phyloP scores from a whole-genome alignment of 805 yeast species.

The Lipomyces spencermartinsiae region DNA sequence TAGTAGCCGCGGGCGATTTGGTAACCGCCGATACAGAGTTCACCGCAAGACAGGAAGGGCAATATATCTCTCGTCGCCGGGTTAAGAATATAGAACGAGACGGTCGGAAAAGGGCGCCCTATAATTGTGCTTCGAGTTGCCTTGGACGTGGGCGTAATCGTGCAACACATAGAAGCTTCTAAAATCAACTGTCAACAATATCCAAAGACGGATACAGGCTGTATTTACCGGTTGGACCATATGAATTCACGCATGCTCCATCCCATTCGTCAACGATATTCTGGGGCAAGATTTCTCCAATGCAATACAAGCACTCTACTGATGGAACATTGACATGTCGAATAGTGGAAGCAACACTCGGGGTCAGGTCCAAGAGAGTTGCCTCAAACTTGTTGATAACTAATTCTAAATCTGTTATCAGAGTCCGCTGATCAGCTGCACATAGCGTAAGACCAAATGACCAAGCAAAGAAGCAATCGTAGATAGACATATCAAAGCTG shows the following conservation, averaged over 20 bases:
- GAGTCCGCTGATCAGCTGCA: slow-evolving; percentile 25
- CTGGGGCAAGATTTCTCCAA: slow-evolving; percentile 40
- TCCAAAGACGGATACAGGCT: not conserved
- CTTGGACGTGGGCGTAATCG: slow-evolving; percentile 22
- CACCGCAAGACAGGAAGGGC: slow-evolving; percentile 41
- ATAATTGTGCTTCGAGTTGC: slow-evolving; percentile 24
- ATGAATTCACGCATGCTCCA: slow-evolving; percentile 37
- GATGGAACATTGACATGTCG: slow-evolving; percentile 27
- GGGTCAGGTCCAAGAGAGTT: slow-evolving; percentile 40
- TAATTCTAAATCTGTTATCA: slow-evolving; percentile 30
- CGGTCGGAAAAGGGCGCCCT: slow-evolving; percentile 37
- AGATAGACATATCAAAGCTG: slow-evolving; percentile 40
- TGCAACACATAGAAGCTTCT: slow-evolving; percentile 39
- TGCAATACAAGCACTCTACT: slow-evolving; percentile 38
- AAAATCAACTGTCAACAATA: not conserved
- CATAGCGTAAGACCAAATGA: slow-evolving; percentile 37
- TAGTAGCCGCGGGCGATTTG: slow-evolving; percentile 41
- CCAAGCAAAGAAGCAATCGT: slow-evolving; percentile 40
- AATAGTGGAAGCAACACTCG: slow-evolving; percentile 38
- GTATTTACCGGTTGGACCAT: slow-evolving; percentile 41
- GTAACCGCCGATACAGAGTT: slow-evolving; percentile 42
- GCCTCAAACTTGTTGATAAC: slow-evolving; percentile 24
- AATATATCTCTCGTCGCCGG: slow-evolving; percentile 17
- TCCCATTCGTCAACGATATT: slow-evolving; percentile 37
- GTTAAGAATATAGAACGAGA: slow-evolving; percentile 29